Conservation (phyloP, 495 filamentous ascomycete species). For the Neurospora terricola region DNA sequence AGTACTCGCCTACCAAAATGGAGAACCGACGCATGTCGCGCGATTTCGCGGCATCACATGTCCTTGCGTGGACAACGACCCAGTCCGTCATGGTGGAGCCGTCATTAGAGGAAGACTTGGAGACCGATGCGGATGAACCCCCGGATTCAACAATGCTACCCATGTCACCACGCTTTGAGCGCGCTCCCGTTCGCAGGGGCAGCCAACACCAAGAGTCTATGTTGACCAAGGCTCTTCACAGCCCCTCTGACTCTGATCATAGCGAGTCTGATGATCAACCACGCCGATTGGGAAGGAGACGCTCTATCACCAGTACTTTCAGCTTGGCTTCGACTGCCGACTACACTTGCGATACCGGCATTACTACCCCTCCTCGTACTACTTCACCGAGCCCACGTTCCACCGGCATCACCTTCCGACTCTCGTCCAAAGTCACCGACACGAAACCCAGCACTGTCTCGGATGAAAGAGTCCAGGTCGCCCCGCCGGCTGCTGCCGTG, state of each 20-base stretch:
- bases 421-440: neutral
- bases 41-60: constrained; percentile 28
- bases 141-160: constrained; percentile 15
- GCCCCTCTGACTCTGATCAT: constrained; percentile 46
- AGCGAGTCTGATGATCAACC: constrained; percentile 11
- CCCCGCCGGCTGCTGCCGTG: constrained; percentile 13
- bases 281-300: constrained; percentile 31
- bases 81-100: constrained; percentile 33
- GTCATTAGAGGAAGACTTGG: constrained; percentile 30
- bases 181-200: constrained; percentile 29
- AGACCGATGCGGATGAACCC: constrained; percentile 24
- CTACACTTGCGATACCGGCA: constrained; percentile 80
- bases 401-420: constrained; percentile 25
- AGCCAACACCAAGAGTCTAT: constrained; percentile 58
- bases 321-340: constrained; percentile 76
- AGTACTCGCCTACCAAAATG: constrained; percentile 19
- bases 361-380: constrained; percentile 83
- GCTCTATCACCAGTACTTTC: constrained; percentile 66
- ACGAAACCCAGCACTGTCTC: neutral
- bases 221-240: constrained; percentile 67
- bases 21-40: constrained; percentile 25
- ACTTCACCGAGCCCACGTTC: constrained; percentile 80
- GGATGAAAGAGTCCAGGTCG: constrained; percentile 2
- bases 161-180: constrained; percentile 27
- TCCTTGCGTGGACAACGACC: constrained; percentile 31